Evolutionary conservation across 1,284 basidiomycete genomes (phyloP).

Genomic region (Puccinia hordei): DNA sequence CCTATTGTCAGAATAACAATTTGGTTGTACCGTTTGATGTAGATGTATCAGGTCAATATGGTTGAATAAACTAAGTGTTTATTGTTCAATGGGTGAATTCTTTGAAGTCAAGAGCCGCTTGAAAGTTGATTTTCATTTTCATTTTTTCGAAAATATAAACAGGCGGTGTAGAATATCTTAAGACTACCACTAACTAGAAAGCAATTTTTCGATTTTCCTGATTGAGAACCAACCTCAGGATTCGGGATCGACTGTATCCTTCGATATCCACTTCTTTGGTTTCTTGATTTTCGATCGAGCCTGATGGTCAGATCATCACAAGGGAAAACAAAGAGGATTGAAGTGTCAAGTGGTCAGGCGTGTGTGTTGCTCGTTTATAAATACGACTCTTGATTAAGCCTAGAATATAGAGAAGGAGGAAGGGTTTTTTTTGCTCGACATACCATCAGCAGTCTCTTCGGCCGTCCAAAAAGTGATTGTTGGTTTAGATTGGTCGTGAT

Average conservation of each 20-base stretch:
- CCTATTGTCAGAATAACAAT: too few species aligned
- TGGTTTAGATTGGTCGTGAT: slow-evolving; percentile 7
- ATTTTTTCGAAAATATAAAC: too few species aligned
- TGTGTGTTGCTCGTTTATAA: not conserved
- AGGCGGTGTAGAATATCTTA: too few species aligned
- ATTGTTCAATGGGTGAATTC: too few species aligned
- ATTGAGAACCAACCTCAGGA: slow-evolving; percentile 9
- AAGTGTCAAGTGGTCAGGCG: not conserved
- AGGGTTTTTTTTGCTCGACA: not conserved
- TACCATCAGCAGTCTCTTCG: slow-evolving; percentile 1
- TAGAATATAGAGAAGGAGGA: not conserved
- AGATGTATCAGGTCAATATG: too few species aligned
- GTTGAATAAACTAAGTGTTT: too few species aligned
- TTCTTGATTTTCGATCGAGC: not conserved
- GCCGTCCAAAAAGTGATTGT: slow-evolving; percentile 16
- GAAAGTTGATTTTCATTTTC: too few species aligned
- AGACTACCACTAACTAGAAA: too few species aligned
- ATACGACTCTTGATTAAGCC: not conserved
- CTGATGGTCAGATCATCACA: not conserved
- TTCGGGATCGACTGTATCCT: slow-evolving; percentile 1
- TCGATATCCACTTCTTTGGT: not conserved
- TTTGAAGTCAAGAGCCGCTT: too few species aligned
- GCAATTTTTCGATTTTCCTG: not conserved
- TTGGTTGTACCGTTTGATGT: too few species aligned
- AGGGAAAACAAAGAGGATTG: not conserved